phyloP scores from a whole-genome alignment of 2,329 filamentous ascomycete genomes.

The Diplodia scrobiculata region DNA sequence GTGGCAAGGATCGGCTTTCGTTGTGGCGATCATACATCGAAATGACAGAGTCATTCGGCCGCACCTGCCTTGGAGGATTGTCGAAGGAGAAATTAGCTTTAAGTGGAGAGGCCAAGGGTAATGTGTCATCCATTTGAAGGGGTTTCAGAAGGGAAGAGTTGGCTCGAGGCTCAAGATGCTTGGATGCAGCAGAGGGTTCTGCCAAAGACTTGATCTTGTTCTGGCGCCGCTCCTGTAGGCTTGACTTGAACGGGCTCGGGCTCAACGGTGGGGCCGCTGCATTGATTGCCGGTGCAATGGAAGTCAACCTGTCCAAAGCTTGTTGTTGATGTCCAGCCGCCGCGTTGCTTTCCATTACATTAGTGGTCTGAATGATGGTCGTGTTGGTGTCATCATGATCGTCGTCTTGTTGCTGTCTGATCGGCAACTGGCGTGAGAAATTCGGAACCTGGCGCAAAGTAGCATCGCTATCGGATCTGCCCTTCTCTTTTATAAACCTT shows the following conservation, averaged over 20 bases:
- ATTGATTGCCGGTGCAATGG: background rate
- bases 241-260: constrained; percentile 12
- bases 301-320: constrained; percentile 9
- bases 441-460: constrained; percentile 29
- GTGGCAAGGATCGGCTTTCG: constrained; percentile 4
- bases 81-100: constrained; percentile 26
- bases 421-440: constrained; percentile 44
- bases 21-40: constrained; percentile 26
- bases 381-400: constrained; percentile 30
- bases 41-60: constrained; percentile 29
- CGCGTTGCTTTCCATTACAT: constrained; percentile 21
- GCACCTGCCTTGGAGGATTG: constrained; percentile 17
- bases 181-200: constrained; percentile 15
- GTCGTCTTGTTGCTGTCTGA: constrained; percentile 34
- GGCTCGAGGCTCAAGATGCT: background rate
- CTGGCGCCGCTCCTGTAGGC: constrained; percentile 24
- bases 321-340: constrained; percentile 19
- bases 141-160: constrained; percentile 7
- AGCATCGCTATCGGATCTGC: constrained; percentile 25
- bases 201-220: constrained; percentile 25
- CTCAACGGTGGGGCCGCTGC: background rate
- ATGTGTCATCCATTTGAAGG: constrained; percentile 1
- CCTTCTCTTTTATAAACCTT: constrained; percentile 12
- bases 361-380: constrained; percentile 14
- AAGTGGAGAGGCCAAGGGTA: constrained; percentile 19